phyloP scores from a whole-genome alignment of 306 rosid genomes.

The Neltuma alba region DNA sequence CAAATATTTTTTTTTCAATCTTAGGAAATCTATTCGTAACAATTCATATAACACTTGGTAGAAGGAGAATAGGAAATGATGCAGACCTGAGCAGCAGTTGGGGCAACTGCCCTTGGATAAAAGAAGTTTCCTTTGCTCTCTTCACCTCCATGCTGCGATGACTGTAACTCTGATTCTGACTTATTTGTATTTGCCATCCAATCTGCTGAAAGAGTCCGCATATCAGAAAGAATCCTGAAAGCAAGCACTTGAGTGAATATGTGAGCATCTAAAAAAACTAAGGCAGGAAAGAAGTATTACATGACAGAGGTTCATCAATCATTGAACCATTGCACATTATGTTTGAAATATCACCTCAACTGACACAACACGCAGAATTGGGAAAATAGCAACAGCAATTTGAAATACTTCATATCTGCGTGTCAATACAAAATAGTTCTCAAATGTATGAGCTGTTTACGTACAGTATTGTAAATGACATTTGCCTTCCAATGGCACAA shows the following conservation, averaged over 20 bases:
- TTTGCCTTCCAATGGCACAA: background rate
- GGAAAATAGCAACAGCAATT: too few relatives aligned
- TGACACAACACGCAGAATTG: background rate
- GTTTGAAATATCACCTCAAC: slow-evolving; percentile 15
- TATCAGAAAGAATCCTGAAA: slow-evolving; percentile 98
- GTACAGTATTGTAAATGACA: background rate
- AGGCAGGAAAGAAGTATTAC: slow-evolving; percentile 13
- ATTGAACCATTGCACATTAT: background rate
- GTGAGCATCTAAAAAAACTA: slow-evolving; percentile 26
- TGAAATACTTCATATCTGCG: background rate
- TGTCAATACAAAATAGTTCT: background rate
- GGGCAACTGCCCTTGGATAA: slow-evolving; percentile 96
- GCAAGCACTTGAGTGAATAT: slow-evolving; percentile 37
- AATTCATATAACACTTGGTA: slow-evolving; percentile 13
- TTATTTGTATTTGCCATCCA: slow-evolving; percentile 98
- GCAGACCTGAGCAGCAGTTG: slow-evolving; percentile 93
- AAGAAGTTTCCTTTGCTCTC: slow-evolving; percentile 83
- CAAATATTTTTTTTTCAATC: background rate
- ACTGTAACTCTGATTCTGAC: slow-evolving; percentile 80
- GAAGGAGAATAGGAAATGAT: slow-evolving; percentile 24
- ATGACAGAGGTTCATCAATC: background rate
- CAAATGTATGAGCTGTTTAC: background rate
- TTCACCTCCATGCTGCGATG: slow-evolving; percentile 90
- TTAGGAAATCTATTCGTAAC: slow-evolving; percentile 8
- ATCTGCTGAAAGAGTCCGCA: slow-evolving; percentile 99